These are phyloP conservation scores for Aristolochia fimbriata DNA, from an alignment of 164 flowering plant genomes.

Conservation along the genomic window DNA sequence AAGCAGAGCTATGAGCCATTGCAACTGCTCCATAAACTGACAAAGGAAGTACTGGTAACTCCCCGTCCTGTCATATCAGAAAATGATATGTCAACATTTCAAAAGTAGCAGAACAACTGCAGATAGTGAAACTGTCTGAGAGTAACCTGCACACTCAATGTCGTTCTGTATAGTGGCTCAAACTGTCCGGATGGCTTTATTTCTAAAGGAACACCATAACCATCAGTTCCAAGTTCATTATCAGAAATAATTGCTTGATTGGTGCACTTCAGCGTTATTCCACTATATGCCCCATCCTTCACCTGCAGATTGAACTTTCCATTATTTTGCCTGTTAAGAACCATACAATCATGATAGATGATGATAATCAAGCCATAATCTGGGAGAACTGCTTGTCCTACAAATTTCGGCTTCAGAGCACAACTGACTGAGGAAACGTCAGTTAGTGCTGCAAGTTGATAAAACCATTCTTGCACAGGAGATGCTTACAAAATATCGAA, in stretches of 20 bases:
- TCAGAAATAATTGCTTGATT: conserved; percentile 80
- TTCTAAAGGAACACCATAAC: conserved; percentile 64
- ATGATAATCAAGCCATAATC: neutral
- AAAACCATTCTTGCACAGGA: too few species aligned
- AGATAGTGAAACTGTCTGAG: neutral
- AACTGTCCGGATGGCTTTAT: conserved; percentile 97
- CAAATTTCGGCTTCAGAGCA: too few species aligned
- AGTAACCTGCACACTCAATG: conserved; percentile 65
- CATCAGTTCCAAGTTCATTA: conserved; percentile 28
- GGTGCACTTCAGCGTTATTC: conserved; percentile 48
- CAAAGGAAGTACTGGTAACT: conserved; percentile 86
- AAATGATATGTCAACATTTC: conserved; percentile 2
- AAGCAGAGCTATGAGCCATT: conserved; percentile 78
- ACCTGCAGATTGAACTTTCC: conserved; percentile 34
- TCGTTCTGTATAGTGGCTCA: conserved; percentile 83
- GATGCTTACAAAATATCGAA: too few species aligned
- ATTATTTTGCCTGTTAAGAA: neutral
- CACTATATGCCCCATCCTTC: conserved; percentile 73
- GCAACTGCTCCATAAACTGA: conserved; percentile 96
- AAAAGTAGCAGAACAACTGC: neutral
- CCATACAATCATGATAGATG: neutral
- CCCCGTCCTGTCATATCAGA: conserved; percentile 62
- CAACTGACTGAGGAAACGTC: too few species aligned
- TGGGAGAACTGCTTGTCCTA: neutral
- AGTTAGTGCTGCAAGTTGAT: too few species aligned